A percentile compares a stretch with the other conserved stretches of the same genome.
Conservation (phyloP, 2,329 filamentous ascomycete genomes). For the Bipolaris gigantea region DNA sequence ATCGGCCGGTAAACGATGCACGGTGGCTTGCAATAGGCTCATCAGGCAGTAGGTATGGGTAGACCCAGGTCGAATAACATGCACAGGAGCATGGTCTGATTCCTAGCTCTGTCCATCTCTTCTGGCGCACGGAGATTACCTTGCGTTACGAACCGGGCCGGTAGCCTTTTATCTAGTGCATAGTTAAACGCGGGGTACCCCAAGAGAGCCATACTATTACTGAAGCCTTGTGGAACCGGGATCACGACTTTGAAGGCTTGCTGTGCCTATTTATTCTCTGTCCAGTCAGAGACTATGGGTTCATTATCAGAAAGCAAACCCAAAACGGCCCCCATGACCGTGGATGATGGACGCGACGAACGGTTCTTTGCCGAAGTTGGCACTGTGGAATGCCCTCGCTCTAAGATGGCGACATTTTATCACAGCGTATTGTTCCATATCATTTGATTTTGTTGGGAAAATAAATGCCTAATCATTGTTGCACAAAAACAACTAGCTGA, state of each 20-base stretch:
- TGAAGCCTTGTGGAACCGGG: background rate
- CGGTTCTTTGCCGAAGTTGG: background rate
- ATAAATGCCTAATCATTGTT: background rate
- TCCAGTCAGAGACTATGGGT: conserved; percentile 3
- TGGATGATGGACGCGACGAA: background rate
- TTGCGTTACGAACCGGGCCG: conserved; percentile 7
- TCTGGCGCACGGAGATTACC: background rate
- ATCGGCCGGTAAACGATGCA: background rate
- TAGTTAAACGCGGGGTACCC: conserved; percentile 1
- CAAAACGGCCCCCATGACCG: conserved; percentile 1
- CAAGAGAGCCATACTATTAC: background rate
- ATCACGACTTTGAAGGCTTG: background rate
- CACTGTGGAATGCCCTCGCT: conserved; percentile 2
- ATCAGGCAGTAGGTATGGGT: background rate
- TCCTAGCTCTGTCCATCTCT: background rate
- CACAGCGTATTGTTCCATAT: conserved; percentile 14
- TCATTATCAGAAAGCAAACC: background rate
- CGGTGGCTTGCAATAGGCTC: background rate
- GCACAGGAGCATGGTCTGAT: background rate
- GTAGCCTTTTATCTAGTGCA: conserved; percentile 4
- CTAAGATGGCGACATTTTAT: conserved; percentile 6
- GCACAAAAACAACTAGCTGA: background rate
- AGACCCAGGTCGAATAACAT: background rate
- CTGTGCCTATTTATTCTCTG: background rate
- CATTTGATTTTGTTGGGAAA: conserved; percentile 13